phyloP scores from a whole-genome alignment of 2,329 filamentous ascomycete genomes.

The Hortaea sp. region DNA sequence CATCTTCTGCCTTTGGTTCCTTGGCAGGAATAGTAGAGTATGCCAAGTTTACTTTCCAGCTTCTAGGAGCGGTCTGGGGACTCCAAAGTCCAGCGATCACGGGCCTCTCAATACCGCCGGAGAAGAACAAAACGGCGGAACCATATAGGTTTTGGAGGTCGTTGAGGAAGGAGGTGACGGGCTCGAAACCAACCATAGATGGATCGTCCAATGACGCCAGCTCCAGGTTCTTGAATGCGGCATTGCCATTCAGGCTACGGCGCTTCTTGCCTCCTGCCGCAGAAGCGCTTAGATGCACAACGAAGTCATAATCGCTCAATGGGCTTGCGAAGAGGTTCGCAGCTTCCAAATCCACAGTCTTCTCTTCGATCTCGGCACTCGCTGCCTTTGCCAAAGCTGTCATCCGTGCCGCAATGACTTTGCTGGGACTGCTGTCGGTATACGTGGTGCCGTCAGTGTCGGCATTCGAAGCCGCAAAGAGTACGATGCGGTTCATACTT shows the following conservation, averaged over 20 bases:
- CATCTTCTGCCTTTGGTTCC: constrained; percentile 26
- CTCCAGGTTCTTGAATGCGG: constrained; percentile 73
- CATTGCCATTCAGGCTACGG: constrained; percentile 31
- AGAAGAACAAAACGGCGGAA: constrained; percentile 69
- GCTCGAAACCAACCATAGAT: constrained; percentile 46
- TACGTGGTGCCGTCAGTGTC: constrained; percentile 72
- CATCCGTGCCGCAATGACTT: constrained; percentile 76
- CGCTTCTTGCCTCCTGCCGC: constrained; percentile 22
- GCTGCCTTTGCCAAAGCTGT: constrained; percentile 72
- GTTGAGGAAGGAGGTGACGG: constrained; percentile 51
- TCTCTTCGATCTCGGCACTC: constrained; percentile 40
- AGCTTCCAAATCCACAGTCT: constrained; percentile 30
- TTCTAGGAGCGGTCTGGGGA: constrained; percentile 43
- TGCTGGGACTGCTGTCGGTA: constrained; percentile 64
- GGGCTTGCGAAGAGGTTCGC: constrained; percentile 61
- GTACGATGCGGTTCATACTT: constrained; percentile 68
- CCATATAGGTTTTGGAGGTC: constrained; percentile 61
- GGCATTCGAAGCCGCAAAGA: constrained; percentile 72
- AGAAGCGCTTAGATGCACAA: constrained; percentile 56
- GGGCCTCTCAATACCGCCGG: constrained; percentile 49
- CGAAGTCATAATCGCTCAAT: constrained; percentile 71
- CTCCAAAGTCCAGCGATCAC: constrained; percentile 58
- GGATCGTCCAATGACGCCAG: constrained; percentile 38
- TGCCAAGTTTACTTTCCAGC: constrained; percentile 61
- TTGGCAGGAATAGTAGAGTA: constrained; percentile 53